These are phyloP conservation scores for Neurospora sp. DNA, from an alignment of 495 filamentous ascomycete species.

Conservation along the genomic window DNA sequence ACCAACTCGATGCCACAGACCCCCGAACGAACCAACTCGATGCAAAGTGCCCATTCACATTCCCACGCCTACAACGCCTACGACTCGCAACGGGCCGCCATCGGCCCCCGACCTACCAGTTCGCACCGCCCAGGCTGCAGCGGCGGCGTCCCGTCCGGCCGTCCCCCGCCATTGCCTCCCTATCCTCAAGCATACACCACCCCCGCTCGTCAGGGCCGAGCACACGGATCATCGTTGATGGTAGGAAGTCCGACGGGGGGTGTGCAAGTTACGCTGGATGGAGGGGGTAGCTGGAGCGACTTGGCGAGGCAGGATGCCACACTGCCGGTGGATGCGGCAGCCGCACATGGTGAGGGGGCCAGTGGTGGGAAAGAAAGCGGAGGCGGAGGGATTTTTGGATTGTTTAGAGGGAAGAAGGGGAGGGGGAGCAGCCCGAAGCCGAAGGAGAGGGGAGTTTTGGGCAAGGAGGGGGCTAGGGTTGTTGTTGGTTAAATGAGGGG, in stretches of 20 bases:
- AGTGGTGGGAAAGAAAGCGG: slow-evolving; percentile 29
- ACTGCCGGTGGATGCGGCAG: slow-evolving; percentile 56
- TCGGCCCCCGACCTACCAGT: slow-evolving; percentile 14
- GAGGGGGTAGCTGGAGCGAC: slow-evolving; percentile 79
- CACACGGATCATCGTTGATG: slow-evolving; percentile 32
- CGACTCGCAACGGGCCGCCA: slow-evolving; percentile 16
- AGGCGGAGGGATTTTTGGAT: slow-evolving; percentile 72
- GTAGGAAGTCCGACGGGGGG: slow-evolving; percentile 75
- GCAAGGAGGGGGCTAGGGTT: slow-evolving; percentile 86
- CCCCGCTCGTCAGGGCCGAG: slow-evolving; percentile 20
- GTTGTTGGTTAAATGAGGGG: slow-evolving; percentile 38
- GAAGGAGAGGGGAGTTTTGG: slow-evolving; percentile 83
- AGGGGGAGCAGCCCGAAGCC: slow-evolving; percentile 88
- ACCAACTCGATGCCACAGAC: neutral
- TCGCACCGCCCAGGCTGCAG: neutral
- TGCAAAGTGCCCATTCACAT: neutral
- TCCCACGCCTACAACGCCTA: slow-evolving; percentile 6
- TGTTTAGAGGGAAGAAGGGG: slow-evolving; percentile 80
- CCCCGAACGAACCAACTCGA: neutral
- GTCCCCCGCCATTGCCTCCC: slow-evolving; percentile 33
- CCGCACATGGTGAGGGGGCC: slow-evolving; percentile 28
- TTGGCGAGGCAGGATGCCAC: slow-evolving; percentile 73
- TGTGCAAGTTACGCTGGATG: slow-evolving; percentile 82
- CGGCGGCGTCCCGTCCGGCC: slow-evolving; percentile 9
- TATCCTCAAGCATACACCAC: slow-evolving; percentile 39